A percentile compares a stretch with the other conserved stretches of the same genome.
These are phyloP conservation scores for Dryas alaskensis DNA, from an alignment of 306 rosid species.

Conservation along the genomic window DNA sequence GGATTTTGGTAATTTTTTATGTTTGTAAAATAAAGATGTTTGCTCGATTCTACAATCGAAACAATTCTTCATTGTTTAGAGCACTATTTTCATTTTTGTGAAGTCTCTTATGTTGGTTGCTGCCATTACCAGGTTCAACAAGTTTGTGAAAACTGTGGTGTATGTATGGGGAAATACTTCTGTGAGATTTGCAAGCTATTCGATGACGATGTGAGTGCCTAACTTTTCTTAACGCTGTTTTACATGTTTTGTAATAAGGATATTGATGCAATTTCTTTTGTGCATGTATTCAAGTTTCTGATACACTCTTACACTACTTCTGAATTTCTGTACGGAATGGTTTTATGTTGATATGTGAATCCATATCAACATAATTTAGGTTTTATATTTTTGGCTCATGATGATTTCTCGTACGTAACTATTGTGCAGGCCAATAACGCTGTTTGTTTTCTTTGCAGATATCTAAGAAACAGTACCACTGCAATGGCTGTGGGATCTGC, in stretches of 20 bases:
- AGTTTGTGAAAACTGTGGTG: conserved; percentile 74
- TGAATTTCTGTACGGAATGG: too few relatives aligned
- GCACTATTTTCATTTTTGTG: background rate
- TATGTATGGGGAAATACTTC: conserved; percentile 81
- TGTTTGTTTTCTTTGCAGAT: conserved; percentile 36
- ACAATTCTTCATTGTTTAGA: background rate
- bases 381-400: background rate
- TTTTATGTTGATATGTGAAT: too few relatives aligned
- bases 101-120: conserved; percentile 22
- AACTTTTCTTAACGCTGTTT: background rate
- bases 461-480: conserved; percentile 81
- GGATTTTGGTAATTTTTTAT: background rate
- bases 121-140: conserved; percentile 66
- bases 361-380: too few relatives aligned
- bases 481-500: conserved; percentile 88
- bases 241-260: background rate
- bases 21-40: background rate
- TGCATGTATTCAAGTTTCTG: background rate
- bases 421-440: conserved; percentile 7
- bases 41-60: background rate
- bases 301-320: background rate
- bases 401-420: background rate
- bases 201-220: conserved; percentile 76
- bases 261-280: background rate
- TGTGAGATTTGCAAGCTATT: conserved; percentile 78